phyloP scores from a whole-genome alignment of 805 yeast species.

The Brettanomyces sp. region DNA sequence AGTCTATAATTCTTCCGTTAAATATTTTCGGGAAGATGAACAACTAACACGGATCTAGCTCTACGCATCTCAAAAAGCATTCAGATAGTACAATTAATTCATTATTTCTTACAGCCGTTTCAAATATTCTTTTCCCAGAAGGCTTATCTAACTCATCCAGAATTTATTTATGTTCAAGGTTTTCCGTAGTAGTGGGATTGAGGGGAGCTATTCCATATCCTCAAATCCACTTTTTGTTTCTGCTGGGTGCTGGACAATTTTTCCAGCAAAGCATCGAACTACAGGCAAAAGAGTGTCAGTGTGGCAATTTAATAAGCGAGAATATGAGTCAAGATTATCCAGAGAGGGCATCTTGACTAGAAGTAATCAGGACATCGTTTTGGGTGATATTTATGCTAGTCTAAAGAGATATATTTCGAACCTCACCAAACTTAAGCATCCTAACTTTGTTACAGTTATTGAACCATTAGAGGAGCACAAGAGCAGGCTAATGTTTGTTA shows the following conservation, averaged over 20 bases:
- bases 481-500: conserved; percentile 67
- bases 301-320: conserved; percentile 77
- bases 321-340: conserved; percentile 47
- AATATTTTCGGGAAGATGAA: too few species aligned
- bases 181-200: conserved; percentile 49
- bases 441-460: conserved; percentile 69
- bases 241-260: conserved; percentile 77
- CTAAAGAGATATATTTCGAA: conserved; percentile 61
- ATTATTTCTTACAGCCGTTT: neutral
- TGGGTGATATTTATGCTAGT: conserved; percentile 57
- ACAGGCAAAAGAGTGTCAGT: conserved; percentile 64
- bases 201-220: conserved; percentile 59
- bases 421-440: conserved; percentile 79
- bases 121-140: neutral
- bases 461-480: conserved; percentile 89
- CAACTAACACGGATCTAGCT: too few species aligned
- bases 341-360: conserved; percentile 41
- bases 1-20: too few species aligned
- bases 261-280: conserved; percentile 68
- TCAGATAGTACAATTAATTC: too few species aligned
- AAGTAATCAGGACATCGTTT: conserved; percentile 37
- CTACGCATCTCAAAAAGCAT: too few species aligned
- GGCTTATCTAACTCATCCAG: neutral
- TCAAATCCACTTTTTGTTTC: conserved; percentile 56
- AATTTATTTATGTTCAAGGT: conserved; percentile 37